Conservation (phyloP, 1,284 basidiomycete genomes). For the Marasmius fiardii region DNA sequence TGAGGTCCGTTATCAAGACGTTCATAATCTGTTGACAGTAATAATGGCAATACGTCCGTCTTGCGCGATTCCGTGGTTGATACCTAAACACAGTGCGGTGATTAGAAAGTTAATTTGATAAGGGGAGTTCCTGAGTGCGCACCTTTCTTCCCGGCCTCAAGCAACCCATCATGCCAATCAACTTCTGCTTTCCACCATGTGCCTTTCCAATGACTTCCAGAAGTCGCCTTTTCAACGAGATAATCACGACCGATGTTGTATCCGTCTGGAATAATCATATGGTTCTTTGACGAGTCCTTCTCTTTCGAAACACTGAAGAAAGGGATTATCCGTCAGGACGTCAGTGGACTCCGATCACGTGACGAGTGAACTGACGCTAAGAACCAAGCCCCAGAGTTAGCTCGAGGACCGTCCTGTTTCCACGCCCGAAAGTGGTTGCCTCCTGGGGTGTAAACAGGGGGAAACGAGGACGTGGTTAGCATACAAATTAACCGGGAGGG, state of each 20-base stretch:
- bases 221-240: conserved; percentile 61
- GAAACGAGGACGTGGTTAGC: conserved; percentile 28
- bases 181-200: conserved; percentile 71
- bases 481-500: conserved; percentile 1
- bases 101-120: background rate
- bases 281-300: conserved; percentile 62
- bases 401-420: conserved; percentile 67
- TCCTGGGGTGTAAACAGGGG: too few relatives aligned
- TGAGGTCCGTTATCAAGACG: background rate
- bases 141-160: conserved; percentile 66
- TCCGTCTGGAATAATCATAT: conserved; percentile 71
- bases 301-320: conserved; percentile 65
- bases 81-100: conserved; percentile 37
- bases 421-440: conserved; percentile 67
- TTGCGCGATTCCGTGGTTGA: conserved; percentile 77
- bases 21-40: conserved; percentile 45
- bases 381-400: conserved; percentile 68
- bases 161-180: conserved; percentile 65
- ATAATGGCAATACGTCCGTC: conserved; percentile 77
- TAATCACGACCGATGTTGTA: conserved; percentile 75
- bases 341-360: too few relatives aligned
- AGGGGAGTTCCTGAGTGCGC: conserved; percentile 15
- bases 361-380: conserved; percentile 48
- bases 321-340: background rate
- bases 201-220: conserved; percentile 55